Percentiles rank a stretch among this genome's conserved stretches.
Evolutionary conservation across 306 rosid genomes (phyloP).

Genomic region (Arachis stenosperma): DNA sequence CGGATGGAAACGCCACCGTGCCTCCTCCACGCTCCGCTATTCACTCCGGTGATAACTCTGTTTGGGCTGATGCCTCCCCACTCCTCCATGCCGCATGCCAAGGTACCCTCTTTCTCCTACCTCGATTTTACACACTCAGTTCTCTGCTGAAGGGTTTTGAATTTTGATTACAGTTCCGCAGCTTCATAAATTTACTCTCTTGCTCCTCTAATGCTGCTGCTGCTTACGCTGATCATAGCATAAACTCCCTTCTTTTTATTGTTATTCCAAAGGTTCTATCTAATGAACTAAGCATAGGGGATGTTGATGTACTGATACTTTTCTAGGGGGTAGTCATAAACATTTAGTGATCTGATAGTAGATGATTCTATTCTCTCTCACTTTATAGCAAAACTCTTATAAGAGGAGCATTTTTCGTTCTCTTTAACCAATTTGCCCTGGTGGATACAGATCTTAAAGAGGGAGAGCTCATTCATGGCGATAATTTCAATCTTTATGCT

Average conservation of each 20-base stretch:
- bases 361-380: neutral
- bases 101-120: slow-evolving; percentile 48
- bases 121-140: neutral
- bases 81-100: slow-evolving; percentile 81
- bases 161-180: slow-evolving; percentile 4
- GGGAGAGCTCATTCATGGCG: slow-evolving; percentile 92
- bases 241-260: neutral
- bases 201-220: slow-evolving; percentile 10
- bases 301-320: neutral
- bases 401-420: neutral
- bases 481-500: slow-evolving; percentile 89
- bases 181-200: neutral
- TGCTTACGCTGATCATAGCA: neutral
- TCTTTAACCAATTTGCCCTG: neutral
- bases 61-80: slow-evolving; percentile 86
- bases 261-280: no score
- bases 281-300: neutral
- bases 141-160: slow-evolving; percentile 17
- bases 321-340: neutral
- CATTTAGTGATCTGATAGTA: neutral
- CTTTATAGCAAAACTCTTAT: neutral
- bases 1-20: slow-evolving; percentile 39
- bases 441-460: slow-evolving; percentile 81
- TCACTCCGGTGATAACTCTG: slow-evolving; percentile 76
- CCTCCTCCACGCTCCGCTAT: slow-evolving; percentile 50